Conservation (phyloP, 176 grass and related monocot genomes). For the Melocanna baccifera region DNA sequence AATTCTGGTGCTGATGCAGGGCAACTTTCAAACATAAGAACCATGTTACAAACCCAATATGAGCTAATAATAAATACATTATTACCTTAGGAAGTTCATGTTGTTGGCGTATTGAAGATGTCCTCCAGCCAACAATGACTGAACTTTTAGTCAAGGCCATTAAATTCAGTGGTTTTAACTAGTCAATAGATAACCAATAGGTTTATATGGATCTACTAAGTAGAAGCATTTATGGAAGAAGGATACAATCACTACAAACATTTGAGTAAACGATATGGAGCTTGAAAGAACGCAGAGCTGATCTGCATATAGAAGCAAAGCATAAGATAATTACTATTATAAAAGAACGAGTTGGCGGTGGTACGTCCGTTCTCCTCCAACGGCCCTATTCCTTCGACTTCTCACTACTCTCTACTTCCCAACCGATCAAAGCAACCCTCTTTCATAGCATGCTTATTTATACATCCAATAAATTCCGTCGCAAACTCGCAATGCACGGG, state of each 20-base stretch:
- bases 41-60: background rate
- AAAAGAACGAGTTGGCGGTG: too few species aligned
- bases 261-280: slow-evolving; percentile 80
- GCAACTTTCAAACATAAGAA: slow-evolving; percentile 38
- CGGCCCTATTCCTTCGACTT: too few species aligned
- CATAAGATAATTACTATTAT: too few species aligned
- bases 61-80: slow-evolving; percentile 13
- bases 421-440: too few species aligned
- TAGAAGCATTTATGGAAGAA: slow-evolving; percentile 28
- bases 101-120: slow-evolving; percentile 79
- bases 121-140: slow-evolving; percentile 87
- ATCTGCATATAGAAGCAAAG: slow-evolving; percentile 55
- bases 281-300: slow-evolving; percentile 81
- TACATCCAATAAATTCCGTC: too few species aligned
- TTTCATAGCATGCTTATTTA: too few species aligned
- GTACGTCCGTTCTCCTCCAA: too few species aligned
- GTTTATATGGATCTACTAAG: slow-evolving; percentile 7
- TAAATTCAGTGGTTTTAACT: background rate
- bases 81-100: slow-evolving; percentile 91
- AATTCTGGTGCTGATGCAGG: slow-evolving; percentile 56
- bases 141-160: slow-evolving; percentile 55
- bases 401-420: too few species aligned
- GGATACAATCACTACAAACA: slow-evolving; percentile 90
- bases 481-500: too few species aligned
- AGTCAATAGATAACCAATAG: slow-evolving; percentile 19